A percentile compares a stretch with the other conserved stretches of the same genome.
phyloP scores from a whole-genome alignment of 2,329 filamentous ascomycete species.

The Colletotrichum cuscutae region DNA sequence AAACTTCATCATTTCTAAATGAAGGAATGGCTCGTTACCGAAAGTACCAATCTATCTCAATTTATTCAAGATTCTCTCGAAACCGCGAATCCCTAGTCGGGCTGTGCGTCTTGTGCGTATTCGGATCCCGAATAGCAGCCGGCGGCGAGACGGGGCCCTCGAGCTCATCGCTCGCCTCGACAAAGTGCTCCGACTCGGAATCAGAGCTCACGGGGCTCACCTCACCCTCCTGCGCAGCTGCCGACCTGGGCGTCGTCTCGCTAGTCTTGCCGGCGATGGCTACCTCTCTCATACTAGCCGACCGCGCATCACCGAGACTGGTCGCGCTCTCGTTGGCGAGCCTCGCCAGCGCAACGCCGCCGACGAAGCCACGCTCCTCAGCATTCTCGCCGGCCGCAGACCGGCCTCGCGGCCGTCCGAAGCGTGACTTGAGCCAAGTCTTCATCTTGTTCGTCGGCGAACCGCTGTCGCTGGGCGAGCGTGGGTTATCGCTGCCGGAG shows the following conservation, averaged over 20 bases:
- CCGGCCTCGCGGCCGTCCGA: conserved; percentile 54
- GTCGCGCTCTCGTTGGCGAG: conserved; percentile 56
- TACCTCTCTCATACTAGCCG: conserved; percentile 57
- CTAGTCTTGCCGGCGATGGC: conserved; percentile 54
- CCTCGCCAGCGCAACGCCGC: conserved; percentile 56
- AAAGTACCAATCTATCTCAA: background rate
- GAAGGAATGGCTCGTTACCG: background rate
- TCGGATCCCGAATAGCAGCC: conserved; percentile 46
- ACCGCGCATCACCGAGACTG: conserved; percentile 54
- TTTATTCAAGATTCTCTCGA: conserved; percentile 62
- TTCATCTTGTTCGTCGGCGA: conserved; percentile 55
- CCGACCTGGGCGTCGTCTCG: background rate
- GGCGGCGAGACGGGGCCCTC: conserved; percentile 49
- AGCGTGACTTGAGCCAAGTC: conserved; percentile 66
- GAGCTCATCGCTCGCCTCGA: conserved; percentile 54
- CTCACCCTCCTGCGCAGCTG: conserved; percentile 45
- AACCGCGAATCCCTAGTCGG: conserved; percentile 69
- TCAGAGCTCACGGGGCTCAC: conserved; percentile 50
- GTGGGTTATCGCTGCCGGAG: conserved; percentile 22
- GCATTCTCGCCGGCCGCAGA: conserved; percentile 49
- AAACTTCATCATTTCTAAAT: background rate
- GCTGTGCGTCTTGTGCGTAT: conserved; percentile 56
- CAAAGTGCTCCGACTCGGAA: conserved; percentile 44
- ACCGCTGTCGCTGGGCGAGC: conserved; percentile 35
- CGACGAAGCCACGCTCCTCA: conserved; percentile 56